Evolutionary conservation across 768 basidiomycete species (phyloP).

Genomic region (Kwoniella dejecticola): DNA sequence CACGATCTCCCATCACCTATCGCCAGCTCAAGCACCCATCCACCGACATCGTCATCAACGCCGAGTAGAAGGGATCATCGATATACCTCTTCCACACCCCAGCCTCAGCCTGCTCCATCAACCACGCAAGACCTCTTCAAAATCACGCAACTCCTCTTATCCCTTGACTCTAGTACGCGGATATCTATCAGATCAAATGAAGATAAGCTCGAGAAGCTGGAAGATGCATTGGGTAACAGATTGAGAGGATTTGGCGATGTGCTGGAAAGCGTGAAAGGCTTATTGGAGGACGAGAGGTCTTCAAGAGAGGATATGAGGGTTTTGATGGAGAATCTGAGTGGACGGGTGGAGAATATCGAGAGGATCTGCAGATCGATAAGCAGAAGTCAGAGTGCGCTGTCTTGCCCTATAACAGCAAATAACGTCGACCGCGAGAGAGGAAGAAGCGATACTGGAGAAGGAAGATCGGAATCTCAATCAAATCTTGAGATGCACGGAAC

Average conservation of each 20-base stretch:
- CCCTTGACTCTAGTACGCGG: background rate
- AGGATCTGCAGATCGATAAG: slow-evolving; percentile 1
- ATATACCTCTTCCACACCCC: background rate
- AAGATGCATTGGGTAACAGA: background rate
- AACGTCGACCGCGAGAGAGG: too few species aligned
- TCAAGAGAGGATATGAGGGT: background rate
- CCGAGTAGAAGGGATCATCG: background rate
- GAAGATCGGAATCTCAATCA: too few species aligned
- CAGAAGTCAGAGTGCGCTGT: background rate
- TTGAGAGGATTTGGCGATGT: background rate
- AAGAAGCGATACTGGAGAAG: too few species aligned
- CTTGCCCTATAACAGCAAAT: too few species aligned
- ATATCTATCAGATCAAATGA: background rate
- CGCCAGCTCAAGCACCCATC: background rate
- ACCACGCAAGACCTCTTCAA: slow-evolving; percentile 8
- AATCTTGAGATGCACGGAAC: background rate
- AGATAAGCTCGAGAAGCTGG: background rate
- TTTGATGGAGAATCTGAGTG: background rate
- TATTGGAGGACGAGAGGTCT: background rate
- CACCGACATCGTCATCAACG: background rate
- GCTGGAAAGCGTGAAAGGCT: background rate
- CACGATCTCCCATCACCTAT: too few species aligned
- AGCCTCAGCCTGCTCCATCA: background rate
- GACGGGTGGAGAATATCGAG: background rate
- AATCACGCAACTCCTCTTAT: slow-evolving; percentile 5